Evolutionary conservation across 2,329 filamentous ascomycete genomes (phyloP), one percentile per base, ranked within the genome.

Genomic region (Aspergillus novofumigatus): DNA sequence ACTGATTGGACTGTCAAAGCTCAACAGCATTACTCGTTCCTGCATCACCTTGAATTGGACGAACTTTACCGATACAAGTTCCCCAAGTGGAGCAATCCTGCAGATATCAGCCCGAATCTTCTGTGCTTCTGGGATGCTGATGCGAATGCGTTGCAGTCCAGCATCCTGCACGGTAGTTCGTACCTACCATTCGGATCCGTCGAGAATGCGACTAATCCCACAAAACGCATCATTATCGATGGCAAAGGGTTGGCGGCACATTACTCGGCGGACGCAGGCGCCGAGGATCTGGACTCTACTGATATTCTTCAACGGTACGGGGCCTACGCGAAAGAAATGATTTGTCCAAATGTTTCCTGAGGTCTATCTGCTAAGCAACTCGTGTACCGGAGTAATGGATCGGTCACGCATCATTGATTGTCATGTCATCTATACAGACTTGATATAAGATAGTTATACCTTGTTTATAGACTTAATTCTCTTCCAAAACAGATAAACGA

Each of bases 261-360:
- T 66, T 85, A 82, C 62, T 79, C 78, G 58, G 81, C 81, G 54
- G 72, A 69, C 10, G 73, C 72, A 25, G 65, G 58, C 7, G 75
- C 79, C 58, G 64, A 70, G 7, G 73, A 75, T 8, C 55, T 84
- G 54, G 75, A 77, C n/a, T 70, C 73, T 52, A 84, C 83, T 0
- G 82, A 86, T 62, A 70, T 85, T 17, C 69, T 86, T 8, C 75
- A 79, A 41, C 73, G 83, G 32, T 85, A 84, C 64, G 74, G 77
- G 14, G 73, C 76, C 1, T 84, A 81, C 68, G 83, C 82, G 0
- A 71, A 76, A 41, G 80, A 85, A 62, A 77, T 75, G 23, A 75
- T 83, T 17, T 86, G 83, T 58, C 62, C 60, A 17, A 51, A 61
- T 11, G 62, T 54, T 17, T 20, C 47, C 17, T 65, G 14, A 35